A percentile compares a stretch with the other conserved stretches of the same genome.
phyloP scores from a whole-genome alignment of 345 rosid genomes.

The Limnanthes douglasii region DNA sequence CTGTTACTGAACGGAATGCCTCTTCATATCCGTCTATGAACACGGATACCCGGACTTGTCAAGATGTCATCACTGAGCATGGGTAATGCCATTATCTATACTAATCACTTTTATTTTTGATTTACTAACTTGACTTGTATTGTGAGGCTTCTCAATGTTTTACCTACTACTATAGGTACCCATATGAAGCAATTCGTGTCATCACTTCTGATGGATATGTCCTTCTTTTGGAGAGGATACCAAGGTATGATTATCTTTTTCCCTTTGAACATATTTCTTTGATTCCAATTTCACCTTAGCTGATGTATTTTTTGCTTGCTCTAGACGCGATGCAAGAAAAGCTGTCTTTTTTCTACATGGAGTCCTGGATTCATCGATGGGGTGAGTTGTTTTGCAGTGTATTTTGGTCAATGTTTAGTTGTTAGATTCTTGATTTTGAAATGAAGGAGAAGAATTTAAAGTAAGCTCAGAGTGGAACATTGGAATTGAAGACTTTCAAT shows the following conservation, averaged over 20 bases:
- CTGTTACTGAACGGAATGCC: slow-evolving; percentile 30
- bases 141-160: slow-evolving; percentile 4
- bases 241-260: slow-evolving; percentile 38
- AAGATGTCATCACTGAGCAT: slow-evolving; percentile 90
- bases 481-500: no score
- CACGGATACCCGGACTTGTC: slow-evolving; percentile 88
- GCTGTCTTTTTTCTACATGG: slow-evolving; percentile 94
- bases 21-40: slow-evolving; percentile 51
- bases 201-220: slow-evolving; percentile 89
- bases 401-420: slow-evolving; percentile 5
- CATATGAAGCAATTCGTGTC: slow-evolving; percentile 88
- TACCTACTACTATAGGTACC: slow-evolving; percentile 42
- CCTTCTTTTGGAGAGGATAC: slow-evolving; percentile 89
- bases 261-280: slow-evolving; percentile 3
- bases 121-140: background rate
- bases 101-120: slow-evolving; percentile 2
- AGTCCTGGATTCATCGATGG: slow-evolving; percentile 87
- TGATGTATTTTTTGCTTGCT: slow-evolving; percentile 3
- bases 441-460: no score
- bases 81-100: slow-evolving; percentile 37
- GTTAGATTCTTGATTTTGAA: no score
- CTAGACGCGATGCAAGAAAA: slow-evolving; percentile 83
- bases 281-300: background rate
- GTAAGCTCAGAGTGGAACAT: no score
- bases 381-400: slow-evolving; percentile 41